Conservation (phyloP, 768 basidiomycete genomes). For the Suillus americanus region DNA sequence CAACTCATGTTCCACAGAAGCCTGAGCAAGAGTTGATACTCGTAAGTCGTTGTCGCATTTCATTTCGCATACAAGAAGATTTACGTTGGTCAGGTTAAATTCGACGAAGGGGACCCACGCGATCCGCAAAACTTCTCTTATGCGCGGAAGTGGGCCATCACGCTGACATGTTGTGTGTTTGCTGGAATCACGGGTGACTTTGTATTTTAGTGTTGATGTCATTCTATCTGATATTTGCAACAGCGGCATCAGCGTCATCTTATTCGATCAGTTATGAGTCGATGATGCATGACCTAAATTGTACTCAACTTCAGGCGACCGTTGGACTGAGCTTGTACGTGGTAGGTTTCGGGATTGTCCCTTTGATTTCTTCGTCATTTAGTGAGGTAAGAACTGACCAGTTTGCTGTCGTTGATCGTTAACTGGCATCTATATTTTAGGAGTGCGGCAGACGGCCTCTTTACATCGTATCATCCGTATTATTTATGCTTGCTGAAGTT, state of each 20-base stretch:
- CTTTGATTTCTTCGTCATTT: slow-evolving; percentile 60
- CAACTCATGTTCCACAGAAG: background rate
- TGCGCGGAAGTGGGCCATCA: slow-evolving; percentile 36
- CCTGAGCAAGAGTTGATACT: slow-evolving; percentile 14
- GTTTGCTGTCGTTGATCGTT: background rate
- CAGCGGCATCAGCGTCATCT: slow-evolving; percentile 46
- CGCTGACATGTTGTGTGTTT: slow-evolving; percentile 20
- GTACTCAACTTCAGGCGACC: slow-evolving; percentile 41
- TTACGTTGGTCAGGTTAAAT: slow-evolving; percentile 30
- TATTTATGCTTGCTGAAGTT: slow-evolving; percentile 51
- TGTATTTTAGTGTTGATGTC: background rate
- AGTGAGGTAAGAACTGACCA: slow-evolving; percentile 44
- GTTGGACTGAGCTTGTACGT: slow-evolving; percentile 49
- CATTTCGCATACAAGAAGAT: background rate
- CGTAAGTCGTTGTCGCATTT: slow-evolving; percentile 8
- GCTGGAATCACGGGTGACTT: slow-evolving; percentile 17
- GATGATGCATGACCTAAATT: slow-evolving; percentile 47
- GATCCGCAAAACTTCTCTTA: slow-evolving; percentile 36
- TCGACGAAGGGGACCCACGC: slow-evolving; percentile 30
- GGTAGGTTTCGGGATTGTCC: slow-evolving; percentile 57
- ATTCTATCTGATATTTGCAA: background rate
- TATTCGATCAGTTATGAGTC: slow-evolving; percentile 53
- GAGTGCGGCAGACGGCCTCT: slow-evolving; percentile 63
- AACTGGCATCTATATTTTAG: slow-evolving; percentile 23
- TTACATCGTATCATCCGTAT: slow-evolving; percentile 48